Evolutionary conservation across 352 stramenopile species (phyloP).

Genomic region (Phytopythium chamaehyphon): DNA sequence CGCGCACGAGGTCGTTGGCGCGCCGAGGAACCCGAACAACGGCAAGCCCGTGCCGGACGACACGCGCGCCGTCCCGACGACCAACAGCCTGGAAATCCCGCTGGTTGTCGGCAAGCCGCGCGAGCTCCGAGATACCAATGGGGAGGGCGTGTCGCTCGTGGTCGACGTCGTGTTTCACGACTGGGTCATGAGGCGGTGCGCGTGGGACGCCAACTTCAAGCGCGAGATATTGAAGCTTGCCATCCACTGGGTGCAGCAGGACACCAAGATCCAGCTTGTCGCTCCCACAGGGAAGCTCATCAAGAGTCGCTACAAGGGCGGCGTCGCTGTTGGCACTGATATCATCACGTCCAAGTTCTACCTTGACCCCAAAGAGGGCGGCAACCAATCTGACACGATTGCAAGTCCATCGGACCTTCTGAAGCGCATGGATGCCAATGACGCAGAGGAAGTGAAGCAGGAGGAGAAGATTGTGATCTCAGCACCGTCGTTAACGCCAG

Average conservation of each 20-base stretch:
- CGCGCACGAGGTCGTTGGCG: slow-evolving; percentile 60
- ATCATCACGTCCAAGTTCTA: slow-evolving; percentile 81
- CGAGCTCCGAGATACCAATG: slow-evolving; percentile 40
- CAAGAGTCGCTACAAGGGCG: slow-evolving; percentile 83
- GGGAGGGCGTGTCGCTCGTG: slow-evolving; percentile 29
- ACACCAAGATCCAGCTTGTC: slow-evolving; percentile 42
- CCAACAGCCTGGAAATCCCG: slow-evolving; percentile 74
- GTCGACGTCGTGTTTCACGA: slow-evolving; percentile 80
- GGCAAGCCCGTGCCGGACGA: slow-evolving; percentile 51
- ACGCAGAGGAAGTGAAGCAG: slow-evolving; percentile 13
- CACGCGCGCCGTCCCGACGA: slow-evolving; percentile 55
- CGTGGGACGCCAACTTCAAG: slow-evolving; percentile 81
- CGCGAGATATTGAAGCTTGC: slow-evolving; percentile 75
- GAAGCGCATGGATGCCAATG: slow-evolving; percentile 37
- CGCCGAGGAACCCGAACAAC: slow-evolving; percentile 75
- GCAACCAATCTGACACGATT: slow-evolving; percentile 19
- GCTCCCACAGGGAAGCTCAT: slow-evolving; percentile 65
- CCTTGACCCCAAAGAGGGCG: slow-evolving; percentile 31
- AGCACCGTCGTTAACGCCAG: background rate
- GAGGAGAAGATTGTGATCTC: slow-evolving; percentile 6
- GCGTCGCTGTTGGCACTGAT: slow-evolving; percentile 42
- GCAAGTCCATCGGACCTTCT: slow-evolving; percentile 46
- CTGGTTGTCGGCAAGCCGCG: slow-evolving; percentile 59
- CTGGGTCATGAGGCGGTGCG: slow-evolving; percentile 66
- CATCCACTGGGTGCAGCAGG: slow-evolving; percentile 73